phyloP scores from a whole-genome alignment of 192 early-diverging fungal genomes.

The Backusella macrospora region DNA sequence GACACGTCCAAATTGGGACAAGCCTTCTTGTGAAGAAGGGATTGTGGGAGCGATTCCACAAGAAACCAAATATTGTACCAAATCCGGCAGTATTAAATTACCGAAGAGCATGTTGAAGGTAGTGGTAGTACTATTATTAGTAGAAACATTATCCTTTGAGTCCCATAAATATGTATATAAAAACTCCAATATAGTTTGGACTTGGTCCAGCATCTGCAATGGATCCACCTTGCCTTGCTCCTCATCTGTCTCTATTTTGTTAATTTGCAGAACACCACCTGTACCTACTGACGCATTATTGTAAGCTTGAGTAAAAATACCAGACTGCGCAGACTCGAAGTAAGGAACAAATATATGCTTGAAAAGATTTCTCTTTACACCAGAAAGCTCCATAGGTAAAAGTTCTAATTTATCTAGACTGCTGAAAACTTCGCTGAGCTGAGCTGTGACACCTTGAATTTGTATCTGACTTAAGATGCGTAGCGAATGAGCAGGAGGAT shows the following conservation, averaged over 20 bases:
- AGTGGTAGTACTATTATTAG: too few relatives aligned
- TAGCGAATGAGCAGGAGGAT: not conserved
- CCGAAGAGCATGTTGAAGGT: conserved; percentile 25
- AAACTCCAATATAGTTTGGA: conserved; percentile 25
- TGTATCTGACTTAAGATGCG: not conserved
- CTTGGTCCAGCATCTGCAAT: conserved; percentile 4
- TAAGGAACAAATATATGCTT: conserved; percentile 29
- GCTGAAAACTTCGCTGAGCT: not conserved
- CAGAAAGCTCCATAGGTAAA: conserved; percentile 3
- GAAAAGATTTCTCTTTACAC: conserved; percentile 17
- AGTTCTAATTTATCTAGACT: conserved; percentile 19
- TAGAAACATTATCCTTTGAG: not conserved
- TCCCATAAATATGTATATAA: conserved; percentile 27
- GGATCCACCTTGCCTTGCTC: not conserved
- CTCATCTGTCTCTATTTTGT: conserved; percentile 10
- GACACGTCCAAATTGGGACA: conserved; percentile 16
- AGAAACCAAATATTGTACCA: conserved; percentile 20
- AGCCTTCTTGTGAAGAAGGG: conserved; percentile 21
- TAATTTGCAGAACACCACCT: conserved; percentile 9
- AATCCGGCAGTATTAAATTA: conserved; percentile 23
- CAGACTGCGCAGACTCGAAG: conserved; percentile 2
- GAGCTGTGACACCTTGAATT: not conserved
- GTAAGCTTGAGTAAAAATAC: conserved; percentile 9
- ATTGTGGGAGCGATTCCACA: conserved; percentile 19
- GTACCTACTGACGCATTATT: not conserved